Base-by-base conservation (phyloP, 352 stramenopile species). In the Globisporangium solare region DNA sequence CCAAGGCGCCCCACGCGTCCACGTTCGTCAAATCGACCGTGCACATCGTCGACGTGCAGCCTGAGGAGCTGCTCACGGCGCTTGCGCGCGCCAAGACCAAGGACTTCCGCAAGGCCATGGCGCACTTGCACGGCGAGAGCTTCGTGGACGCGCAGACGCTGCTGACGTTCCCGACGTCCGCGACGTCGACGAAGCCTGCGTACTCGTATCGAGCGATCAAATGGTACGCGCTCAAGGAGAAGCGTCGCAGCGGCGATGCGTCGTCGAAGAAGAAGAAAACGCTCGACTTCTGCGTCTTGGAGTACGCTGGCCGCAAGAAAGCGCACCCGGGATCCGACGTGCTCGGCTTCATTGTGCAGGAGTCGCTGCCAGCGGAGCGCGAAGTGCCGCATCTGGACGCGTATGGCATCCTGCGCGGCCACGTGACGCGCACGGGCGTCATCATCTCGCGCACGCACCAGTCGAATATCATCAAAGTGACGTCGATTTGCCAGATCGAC, bases 331-430 rank as follows among this genome's bases (percentile, higher is more conserved):
- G 63, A 1, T 70, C 67, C 40, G 82, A 61, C 35, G 76, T 90
- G 10, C 67, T 94, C 22, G 84, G 78, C 24, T 94, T 90, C 60
- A 91, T 79, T 46, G 62, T 94, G 7, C 84, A 94, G 58, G 79
- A 94, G 21, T 86, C 74, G 1, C 76, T 92, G 58, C 54, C 71
- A 8, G 65, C 67, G 27, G 77, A 88, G 15, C 69, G 74, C 43
- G 69, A 92, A 53, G 78, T 92, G 24, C 82, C 84, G 15, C 68
- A 76, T 4, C 66, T 94, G 7, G 76, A 88, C 47, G 59, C 69
- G 45, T 89, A 80, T 51, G 78, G 84, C 47, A 74, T 94, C 58
- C 48, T 73, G 50, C 70, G 84, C 14, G 80, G 74, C 27, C 64
- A 74, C 20, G 54, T 92, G 5, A 67, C 76, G 18, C 81, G 79